A percentile compares a stretch with the other conserved stretches of the same genome.
These are phyloP conservation scores for Spinacia oleracea DNA, from an alignment of 179 eudicot species.

Conservation along the genomic window DNA sequence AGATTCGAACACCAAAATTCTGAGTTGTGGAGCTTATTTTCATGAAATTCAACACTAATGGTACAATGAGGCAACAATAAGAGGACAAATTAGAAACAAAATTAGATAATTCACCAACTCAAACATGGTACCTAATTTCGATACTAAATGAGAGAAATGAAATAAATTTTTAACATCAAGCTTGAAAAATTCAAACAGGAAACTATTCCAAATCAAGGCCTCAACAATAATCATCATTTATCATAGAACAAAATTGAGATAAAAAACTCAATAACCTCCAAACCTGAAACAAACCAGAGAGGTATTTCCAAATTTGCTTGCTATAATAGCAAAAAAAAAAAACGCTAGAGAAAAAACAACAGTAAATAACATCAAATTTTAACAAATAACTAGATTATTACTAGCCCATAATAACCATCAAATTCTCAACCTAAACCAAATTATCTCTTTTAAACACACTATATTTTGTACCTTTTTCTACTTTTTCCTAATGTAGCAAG, in stretches of 20 bases:
- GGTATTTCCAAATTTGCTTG: conserved; percentile 2
- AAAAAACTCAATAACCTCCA: no score
- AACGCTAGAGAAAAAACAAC: not conserved
- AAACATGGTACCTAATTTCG: no score
- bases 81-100: no score
- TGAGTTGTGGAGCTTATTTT: not conserved
- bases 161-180: no score
- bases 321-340: not conserved
- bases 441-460: not conserved
- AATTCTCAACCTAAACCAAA: not conserved
- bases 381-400: conserved; percentile 6
- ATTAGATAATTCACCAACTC: no score
- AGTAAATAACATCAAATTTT: conserved; percentile 4
- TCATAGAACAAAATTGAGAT: no score
- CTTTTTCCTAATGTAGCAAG: no score
- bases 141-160: no score
- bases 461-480: conserved; percentile 23
- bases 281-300: not conserved
- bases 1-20: no score
- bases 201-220: not conserved
- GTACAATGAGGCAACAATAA: not conserved
- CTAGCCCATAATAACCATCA: no score
- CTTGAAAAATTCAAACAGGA: not conserved
- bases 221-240: not conserved
- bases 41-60: not conserved